These are phyloP conservation scores for Discostella stelligeroides DNA, from an alignment of 108 stramenopile species.

Conservation along the genomic window DNA sequence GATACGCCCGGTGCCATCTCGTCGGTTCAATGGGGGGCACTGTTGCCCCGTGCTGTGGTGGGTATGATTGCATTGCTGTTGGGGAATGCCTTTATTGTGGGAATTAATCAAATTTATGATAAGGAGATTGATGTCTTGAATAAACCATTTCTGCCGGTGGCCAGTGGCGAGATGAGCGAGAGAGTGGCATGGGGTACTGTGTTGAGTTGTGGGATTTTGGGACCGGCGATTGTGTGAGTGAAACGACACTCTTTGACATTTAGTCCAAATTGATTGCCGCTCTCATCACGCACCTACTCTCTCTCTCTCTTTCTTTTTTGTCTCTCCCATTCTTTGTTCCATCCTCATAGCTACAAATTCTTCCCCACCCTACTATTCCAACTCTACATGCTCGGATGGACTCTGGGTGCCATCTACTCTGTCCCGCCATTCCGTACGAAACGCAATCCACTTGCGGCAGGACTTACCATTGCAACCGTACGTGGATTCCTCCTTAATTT, in stretches of 20 bases:
- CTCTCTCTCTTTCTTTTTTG: background rate
- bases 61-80: slow-evolving; percentile 90
- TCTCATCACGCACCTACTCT: too few relatives aligned
- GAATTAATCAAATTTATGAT: slow-evolving; percentile 97
- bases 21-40: slow-evolving; percentile 60
- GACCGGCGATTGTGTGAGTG: slow-evolving; percentile 80
- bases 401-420: slow-evolving; percentile 89
- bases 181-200: slow-evolving; percentile 85
- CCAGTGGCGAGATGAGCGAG: slow-evolving; percentile 92
- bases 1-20: slow-evolving; percentile 82
- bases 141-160: slow-evolving; percentile 96
- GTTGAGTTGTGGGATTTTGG: slow-evolving; percentile 57
- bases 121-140: slow-evolving; percentile 94
- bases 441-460: slow-evolving; percentile 89
- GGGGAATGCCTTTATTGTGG: slow-evolving; percentile 97
- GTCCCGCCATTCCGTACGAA: slow-evolving; percentile 94
- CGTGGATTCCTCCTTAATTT: slow-evolving; percentile 97
- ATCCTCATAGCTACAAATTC: slow-evolving; percentile 46
- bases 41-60: slow-evolving; percentile 84
- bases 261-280: too few relatives aligned
- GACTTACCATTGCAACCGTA: slow-evolving; percentile 93
- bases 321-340: background rate
- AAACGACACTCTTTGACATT: background rate
- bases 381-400: slow-evolving; percentile 89
- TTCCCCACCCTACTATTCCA: slow-evolving; percentile 86